Conservation (phyloP, 352 stramenopile genomes). For the Phytophthora macrochlamydospora region DNA sequence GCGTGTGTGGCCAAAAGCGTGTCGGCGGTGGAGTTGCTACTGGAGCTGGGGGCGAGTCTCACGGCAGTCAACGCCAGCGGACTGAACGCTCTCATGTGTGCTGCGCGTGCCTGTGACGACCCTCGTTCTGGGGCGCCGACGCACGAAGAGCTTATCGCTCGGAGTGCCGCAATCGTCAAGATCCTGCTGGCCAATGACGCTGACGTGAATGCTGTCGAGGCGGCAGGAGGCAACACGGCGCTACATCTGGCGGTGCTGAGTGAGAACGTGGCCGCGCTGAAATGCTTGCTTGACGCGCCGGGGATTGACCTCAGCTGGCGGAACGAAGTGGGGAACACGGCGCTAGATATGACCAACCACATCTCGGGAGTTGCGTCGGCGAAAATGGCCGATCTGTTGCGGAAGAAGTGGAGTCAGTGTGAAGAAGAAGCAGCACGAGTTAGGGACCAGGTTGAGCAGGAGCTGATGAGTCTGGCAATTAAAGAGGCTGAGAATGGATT, state of each 20-base stretch:
- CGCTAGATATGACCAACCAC: constrained; percentile 39
- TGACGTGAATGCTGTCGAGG: constrained; percentile 53
- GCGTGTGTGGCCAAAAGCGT: constrained; percentile 83
- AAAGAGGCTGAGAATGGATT: constrained; percentile 16
- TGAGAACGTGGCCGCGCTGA: constrained; percentile 51
- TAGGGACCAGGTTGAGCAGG: constrained; percentile 32
- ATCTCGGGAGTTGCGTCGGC: constrained; percentile 27
- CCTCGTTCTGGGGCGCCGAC: constrained; percentile 21
- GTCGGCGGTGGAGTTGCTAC: constrained; percentile 47
- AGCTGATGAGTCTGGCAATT: constrained; percentile 26
- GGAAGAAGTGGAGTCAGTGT: constrained; percentile 19
- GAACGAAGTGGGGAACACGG: constrained; percentile 43
- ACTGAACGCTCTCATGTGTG: constrained; percentile 84
- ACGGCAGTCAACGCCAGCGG: constrained; percentile 52
- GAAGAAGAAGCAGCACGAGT: constrained; percentile 23
- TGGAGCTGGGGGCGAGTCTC: constrained; percentile 47
- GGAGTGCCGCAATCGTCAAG: constrained; percentile 57
- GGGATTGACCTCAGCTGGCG: constrained; percentile 30
- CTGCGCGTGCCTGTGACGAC: constrained; percentile 55
- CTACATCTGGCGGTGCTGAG: constrained; percentile 80
- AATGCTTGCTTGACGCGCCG: constrained; percentile 32
- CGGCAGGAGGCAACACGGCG: constrained; percentile 56
- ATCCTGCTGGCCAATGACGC: constrained; percentile 49
- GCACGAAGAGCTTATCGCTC: constrained; percentile 40
- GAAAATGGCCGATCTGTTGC: constrained; percentile 38